Evolutionary conservation across 2,329 filamentous ascomycete species (phyloP), one percentile per base, ranked within the genome.

Genomic region (Clonostachys byssicola): DNA sequence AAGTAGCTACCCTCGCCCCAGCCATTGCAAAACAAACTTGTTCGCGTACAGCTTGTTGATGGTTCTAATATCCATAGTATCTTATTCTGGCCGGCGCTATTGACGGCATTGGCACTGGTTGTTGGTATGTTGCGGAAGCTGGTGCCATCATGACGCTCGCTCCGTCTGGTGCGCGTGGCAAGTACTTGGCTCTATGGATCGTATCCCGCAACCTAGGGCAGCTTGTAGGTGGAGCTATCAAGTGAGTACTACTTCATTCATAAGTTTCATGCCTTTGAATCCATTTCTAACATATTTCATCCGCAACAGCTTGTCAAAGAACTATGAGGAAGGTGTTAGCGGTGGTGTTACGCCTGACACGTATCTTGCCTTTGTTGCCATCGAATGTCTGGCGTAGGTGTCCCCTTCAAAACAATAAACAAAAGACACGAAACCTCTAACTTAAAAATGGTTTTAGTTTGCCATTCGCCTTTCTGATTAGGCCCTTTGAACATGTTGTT

Each of bases 51-150:
- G 23, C 23, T 10, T 30, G 23, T 30, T 30, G 8, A 43, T 43
- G 23, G 40, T n/a, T 34, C 14, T 13, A 45, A 33, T n/a, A 40
- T 36, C 10, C 3, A 16, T 17, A 66, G 66, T 70, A 68, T 44
- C 63, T 69, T n/a, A 67, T 70, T 42, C 55, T 69, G 7, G 63
- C 64, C 9, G 65, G 65, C 38, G 63, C 63, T 43, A 56, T 69
- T 36, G 61, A 59, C 13, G 67, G 67, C 3, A 58, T 68, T 10
- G 68, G 68, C 5, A 69, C 65, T 7, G 72, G 70, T 2, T 72
- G 68, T 40, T 74, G 71, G 72, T 75, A 75, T 48, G 72, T 75
- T 9, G 72, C 72, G 0, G 72, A 75, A 49, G 69, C 70, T 1
- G 72, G 72, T 13, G 64, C 68, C 5, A 74, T 75, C 52, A 73